Evolutionary conservation across 2,329 filamentous ascomycete genomes (phyloP).

Genomic region (Diaporthe citriasiana): DNA sequence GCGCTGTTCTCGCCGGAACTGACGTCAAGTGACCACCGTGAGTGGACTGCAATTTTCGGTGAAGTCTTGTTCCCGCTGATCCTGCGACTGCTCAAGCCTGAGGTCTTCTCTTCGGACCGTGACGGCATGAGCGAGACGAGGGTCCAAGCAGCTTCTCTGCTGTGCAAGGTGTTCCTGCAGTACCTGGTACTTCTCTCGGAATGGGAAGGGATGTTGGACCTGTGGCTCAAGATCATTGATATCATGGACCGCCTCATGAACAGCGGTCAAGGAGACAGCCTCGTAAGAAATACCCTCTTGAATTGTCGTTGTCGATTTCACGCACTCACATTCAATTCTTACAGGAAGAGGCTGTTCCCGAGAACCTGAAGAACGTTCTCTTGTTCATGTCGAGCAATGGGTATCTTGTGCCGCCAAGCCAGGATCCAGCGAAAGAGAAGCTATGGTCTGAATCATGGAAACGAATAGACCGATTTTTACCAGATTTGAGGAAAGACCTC

Average conservation of each 20-base stretch:
- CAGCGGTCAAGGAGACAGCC: constrained; percentile 89
- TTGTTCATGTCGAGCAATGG: constrained; percentile 94
- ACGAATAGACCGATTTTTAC: constrained; percentile 75
- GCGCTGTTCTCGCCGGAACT: constrained; percentile 88
- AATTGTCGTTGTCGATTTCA: constrained; percentile 3
- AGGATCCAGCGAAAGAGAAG: constrained; percentile 67
- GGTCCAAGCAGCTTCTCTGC: constrained; percentile 88
- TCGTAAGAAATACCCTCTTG: constrained; percentile 72
- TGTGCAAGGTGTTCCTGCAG: constrained; percentile 96
- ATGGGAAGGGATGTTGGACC: constrained; percentile 89
- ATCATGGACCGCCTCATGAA: constrained; percentile 98
- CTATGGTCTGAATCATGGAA: constrained; percentile 76
- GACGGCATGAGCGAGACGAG: constrained; percentile 96
- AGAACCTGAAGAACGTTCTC: constrained; percentile 95
- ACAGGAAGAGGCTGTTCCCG: constrained; percentile 93
- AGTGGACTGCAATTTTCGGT: constrained; percentile 95
- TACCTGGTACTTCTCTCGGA: constrained; percentile 88
- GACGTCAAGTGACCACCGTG: constrained; percentile 84
- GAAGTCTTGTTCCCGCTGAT: constrained; percentile 96
- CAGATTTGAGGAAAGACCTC: constrained; percentile 70
- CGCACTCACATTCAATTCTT: constrained; percentile 41
- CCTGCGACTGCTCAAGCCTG: constrained; percentile 87
- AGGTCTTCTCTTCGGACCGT: constrained; percentile 92
- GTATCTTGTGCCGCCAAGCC: constrained; percentile 80
- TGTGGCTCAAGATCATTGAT: constrained; percentile 93